These are phyloP conservation scores for Berkeleyomyces basicola DNA, from an alignment of 2,329 filamentous ascomycete genomes.

Conservation along the genomic window DNA sequence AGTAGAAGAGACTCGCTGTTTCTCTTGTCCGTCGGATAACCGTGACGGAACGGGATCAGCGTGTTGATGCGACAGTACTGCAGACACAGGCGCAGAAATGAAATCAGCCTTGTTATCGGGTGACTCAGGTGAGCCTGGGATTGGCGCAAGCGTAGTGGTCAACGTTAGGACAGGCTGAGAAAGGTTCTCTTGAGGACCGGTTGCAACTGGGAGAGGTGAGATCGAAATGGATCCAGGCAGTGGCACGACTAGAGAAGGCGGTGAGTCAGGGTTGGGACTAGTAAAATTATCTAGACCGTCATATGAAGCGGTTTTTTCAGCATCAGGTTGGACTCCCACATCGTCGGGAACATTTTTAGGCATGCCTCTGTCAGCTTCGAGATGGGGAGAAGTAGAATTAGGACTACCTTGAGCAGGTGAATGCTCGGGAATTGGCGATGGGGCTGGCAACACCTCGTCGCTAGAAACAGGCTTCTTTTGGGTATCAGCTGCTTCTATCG, in stretches of 20 bases:
- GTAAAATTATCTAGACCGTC: not conserved
- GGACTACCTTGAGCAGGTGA: not conserved
- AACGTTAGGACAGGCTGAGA: not conserved
- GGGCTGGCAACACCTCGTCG: not conserved
- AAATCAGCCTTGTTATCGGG: not conserved
- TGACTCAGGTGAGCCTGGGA: conserved; percentile 12
- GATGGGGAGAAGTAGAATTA: not conserved
- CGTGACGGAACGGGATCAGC: not conserved
- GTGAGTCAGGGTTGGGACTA: not conserved
- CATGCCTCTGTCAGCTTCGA: not conserved
- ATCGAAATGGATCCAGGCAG: not conserved
- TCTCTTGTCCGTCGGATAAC: not conserved
- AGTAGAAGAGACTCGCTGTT: conserved; percentile 1
- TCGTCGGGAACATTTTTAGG: not conserved
- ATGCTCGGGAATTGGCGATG: not conserved
- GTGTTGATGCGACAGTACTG: not conserved
- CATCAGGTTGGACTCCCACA: not conserved
- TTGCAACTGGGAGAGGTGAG: not conserved
- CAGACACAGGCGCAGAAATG: not conserved
- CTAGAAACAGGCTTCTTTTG: not conserved
- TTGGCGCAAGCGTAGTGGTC: conserved; percentile 4
- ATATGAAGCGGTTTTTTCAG: not conserved
- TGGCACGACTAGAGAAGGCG: not conserved
- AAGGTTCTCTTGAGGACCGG: not conserved
- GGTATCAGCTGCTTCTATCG: not conserved